Base-by-base conservation (phyloP, 2,329 filamentous ascomycete species). In the Lachnum nothofagi region DNA sequence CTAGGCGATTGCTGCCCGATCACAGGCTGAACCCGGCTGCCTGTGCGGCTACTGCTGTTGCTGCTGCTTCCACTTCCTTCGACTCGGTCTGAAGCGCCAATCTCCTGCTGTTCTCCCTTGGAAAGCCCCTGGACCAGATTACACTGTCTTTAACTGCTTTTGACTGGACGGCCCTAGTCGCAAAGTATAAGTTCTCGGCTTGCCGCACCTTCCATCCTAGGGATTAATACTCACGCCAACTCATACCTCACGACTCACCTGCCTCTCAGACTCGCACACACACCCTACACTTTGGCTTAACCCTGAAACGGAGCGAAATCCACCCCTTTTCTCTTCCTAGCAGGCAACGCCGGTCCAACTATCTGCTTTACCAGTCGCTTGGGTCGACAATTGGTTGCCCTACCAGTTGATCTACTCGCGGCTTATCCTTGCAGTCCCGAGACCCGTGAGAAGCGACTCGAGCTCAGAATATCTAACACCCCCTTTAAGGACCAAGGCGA, bases 1-100 rank as follows among this genome's bases (percentile, higher is more conserved):
- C 49, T 48, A 41, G 57, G 51, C 48, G 48, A 58, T 62, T 60
- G 55, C 57, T 63, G 58, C 60, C 58, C 60, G 55, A 62, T n/a
- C 53, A 56, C 53, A 58, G 54, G 56, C 57, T 59, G 57, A 59
- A 57, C 45, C 53, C 52, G 47, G 51, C 24, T 23, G 39, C 34
- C 41, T 19, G 16, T 46, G n/a, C 7, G 19, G 16, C 25, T 14
- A 33, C 16, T 34, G 3, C 44, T 38, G 35, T 38, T n/a, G 38
- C 20, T 35, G n/a, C 27, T 19, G 29, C 9, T 5, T 37, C 44
- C 14, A 5, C 35, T 40, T 23, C 38, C 29, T 40, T 35, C 44
- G 19, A 31, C 6, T 40, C 42, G 33, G 42, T 39, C 46, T 38
- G 40, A 42, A 20, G 17, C 19, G 34, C 29, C 41, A 17, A 9